A percentile compares a stretch with the other conserved stretches of the same genome.
phyloP scores from a whole-genome alignment of 2,329 filamentous ascomycete genomes.

The Bipolaris victoriae region DNA sequence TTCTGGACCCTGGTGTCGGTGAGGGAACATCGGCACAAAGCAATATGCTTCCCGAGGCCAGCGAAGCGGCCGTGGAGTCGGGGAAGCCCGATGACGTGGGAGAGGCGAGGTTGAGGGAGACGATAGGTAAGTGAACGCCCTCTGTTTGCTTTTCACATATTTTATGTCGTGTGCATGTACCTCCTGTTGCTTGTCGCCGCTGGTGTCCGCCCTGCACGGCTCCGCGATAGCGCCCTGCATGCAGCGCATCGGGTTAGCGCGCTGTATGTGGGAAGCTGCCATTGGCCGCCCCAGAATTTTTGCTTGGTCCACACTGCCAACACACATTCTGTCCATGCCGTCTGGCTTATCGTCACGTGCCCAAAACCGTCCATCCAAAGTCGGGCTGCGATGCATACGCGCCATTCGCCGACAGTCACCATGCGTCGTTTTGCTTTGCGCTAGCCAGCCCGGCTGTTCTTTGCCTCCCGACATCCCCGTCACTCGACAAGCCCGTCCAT shows the following conservation, averaged over 20 bases:
- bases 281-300: slow-evolving; percentile 21
- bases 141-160: slow-evolving; percentile 10
- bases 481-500: slow-evolving; percentile 13
- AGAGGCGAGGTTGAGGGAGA: not conserved
- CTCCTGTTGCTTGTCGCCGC: slow-evolving; percentile 4
- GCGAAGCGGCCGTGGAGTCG: slow-evolving; percentile 9
- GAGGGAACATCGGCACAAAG: slow-evolving; percentile 2
- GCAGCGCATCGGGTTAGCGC: slow-evolving; percentile 21
- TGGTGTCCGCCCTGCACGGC: slow-evolving; percentile 14
- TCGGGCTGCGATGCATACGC: slow-evolving; percentile 39
- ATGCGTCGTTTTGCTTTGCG: slow-evolving; percentile 29
- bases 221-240: slow-evolving; percentile 18
- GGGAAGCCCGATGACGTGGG: slow-evolving; percentile 12
- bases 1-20: slow-evolving; percentile 3
- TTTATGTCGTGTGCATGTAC: slow-evolving; percentile 4
- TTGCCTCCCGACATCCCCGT: slow-evolving; percentile 24
- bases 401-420: slow-evolving; percentile 33
- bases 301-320: slow-evolving; percentile 23
- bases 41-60: slow-evolving; percentile 5
- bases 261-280: slow-evolving; percentile 18
- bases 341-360: slow-evolving; percentile 38
- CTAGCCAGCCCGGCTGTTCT: slow-evolving; percentile 20
- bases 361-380: slow-evolving; percentile 20
- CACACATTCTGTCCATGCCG: slow-evolving; percentile 15
- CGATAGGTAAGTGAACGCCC: slow-evolving; percentile 28